phyloP scores from a whole-genome alignment of 2,329 filamentous ascomycete species.

The Penicillium sumatraense region DNA sequence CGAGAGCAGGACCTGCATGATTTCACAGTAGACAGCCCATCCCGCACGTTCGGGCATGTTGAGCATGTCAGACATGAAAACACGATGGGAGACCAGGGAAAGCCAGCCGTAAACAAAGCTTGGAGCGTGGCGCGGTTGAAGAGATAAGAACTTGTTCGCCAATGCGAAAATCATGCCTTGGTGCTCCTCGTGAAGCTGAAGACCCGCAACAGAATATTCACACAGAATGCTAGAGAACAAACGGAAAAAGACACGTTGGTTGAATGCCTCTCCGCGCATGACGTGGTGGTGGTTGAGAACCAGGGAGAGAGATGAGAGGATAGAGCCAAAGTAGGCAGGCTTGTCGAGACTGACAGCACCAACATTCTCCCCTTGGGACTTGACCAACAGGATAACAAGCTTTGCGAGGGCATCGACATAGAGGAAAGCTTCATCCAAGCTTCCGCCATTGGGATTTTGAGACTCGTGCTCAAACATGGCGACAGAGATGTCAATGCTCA shows the following conservation, averaged over 20 bases:
- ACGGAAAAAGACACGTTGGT: slow-evolving; percentile 87
- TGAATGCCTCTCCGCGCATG: slow-evolving; percentile 79
- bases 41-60: slow-evolving; percentile 69
- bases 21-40: slow-evolving; percentile 75
- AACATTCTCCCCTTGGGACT: slow-evolving; percentile 68
- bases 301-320: slow-evolving; percentile 76
- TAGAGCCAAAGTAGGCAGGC: slow-evolving; percentile 73
- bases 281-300: slow-evolving; percentile 85
- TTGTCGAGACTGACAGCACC: slow-evolving; percentile 66
- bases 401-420: slow-evolving; percentile 81
- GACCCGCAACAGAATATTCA: slow-evolving; percentile 66
- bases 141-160: slow-evolving; percentile 69
- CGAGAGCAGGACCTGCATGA: slow-evolving; percentile 72
- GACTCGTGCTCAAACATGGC: slow-evolving; percentile 75
- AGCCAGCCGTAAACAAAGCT: slow-evolving; percentile 88
- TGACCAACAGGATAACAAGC: slow-evolving; percentile 75
- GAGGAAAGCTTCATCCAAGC: slow-evolving; percentile 63
- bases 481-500: slow-evolving; percentile 79
- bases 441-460: slow-evolving; percentile 64
- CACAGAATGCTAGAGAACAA: slow-evolving; percentile 83
- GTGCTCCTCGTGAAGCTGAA: slow-evolving; percentile 64
- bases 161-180: slow-evolving; percentile 73
- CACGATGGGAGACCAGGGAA: slow-evolving; percentile 78
- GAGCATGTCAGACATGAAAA: slow-evolving; percentile 80
- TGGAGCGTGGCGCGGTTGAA: slow-evolving; percentile 78